phyloP scores from a whole-genome alignment of 1,284 basidiomycete genomes.

The Heliocybe sulcata region DNA sequence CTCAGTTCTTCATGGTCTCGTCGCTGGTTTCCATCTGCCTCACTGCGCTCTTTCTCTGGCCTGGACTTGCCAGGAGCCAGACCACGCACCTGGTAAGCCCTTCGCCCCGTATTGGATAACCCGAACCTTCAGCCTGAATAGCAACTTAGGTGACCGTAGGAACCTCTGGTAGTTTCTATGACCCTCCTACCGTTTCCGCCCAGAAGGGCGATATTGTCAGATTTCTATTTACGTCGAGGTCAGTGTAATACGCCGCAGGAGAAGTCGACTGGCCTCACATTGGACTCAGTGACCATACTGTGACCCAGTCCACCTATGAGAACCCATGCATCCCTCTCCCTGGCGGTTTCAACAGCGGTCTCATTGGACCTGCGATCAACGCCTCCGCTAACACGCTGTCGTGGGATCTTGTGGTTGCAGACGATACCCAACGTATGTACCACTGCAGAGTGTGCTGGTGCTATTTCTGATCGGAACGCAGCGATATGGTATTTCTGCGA shows the following conservation, averaged over 20 bases:
- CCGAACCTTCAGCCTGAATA: neutral
- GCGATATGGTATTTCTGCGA: slow-evolving; percentile 62
- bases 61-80: neutral
- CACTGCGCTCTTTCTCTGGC: neutral
- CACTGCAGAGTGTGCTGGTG: neutral
- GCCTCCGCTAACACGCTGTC: slow-evolving; percentile 19
- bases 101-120: neutral
- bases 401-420: slow-evolving; percentile 27
- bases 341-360: slow-evolving; percentile 43
- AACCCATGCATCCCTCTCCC: slow-evolving; percentile 34
- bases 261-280: neutral
- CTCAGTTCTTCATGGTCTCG: neutral
- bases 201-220: neutral
- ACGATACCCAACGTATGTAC: slow-evolving; percentile 30
- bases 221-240: neutral
- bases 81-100: neutral
- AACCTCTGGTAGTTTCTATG: neutral
- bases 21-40: neutral
- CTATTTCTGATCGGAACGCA: slow-evolving; percentile 8
- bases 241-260: neutral
- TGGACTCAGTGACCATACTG: slow-evolving; percentile 31
- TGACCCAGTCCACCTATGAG: slow-evolving; percentile 43
- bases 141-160: neutral
- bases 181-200: slow-evolving; percentile 1
- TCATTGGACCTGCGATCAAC: slow-evolving; percentile 20